Base-by-base conservation (phyloP, 331 rosid species). In the Acacia pycnantha region DNA sequence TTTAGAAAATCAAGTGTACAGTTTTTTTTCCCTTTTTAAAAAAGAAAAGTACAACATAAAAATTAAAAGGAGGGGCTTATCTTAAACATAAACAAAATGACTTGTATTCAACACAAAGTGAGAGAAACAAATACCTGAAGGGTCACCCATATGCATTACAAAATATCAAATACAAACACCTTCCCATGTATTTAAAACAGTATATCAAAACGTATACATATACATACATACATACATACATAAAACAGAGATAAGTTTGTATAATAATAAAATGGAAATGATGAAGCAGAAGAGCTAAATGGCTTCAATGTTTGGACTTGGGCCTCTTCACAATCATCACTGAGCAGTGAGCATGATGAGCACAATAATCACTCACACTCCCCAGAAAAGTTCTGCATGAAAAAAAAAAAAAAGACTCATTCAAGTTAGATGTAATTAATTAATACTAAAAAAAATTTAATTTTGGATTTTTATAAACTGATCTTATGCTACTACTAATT, bases 321-420 rank as follows among this genome's bases (percentile, higher is more conserved):
- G 89, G 84, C 88, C 26, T 85, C 86, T 88, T 91, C 8, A 89
- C 91, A 47, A 86, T 84, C 89, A 88, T 88, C 41, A 88, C 90
- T 3, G 88, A 77, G 77, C 93, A 85, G 6, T 65, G 79, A 37
- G 92, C 93, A 76, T 85, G 91, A n/a, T 82, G 91, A 59, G 91
- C 87, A 75, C 95, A 89, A 18, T 82, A 83, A 77, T 85, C 87
- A 40, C 96, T 87, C n/a, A 87, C 92, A 44, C 90, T 89, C 27
- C 92, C 89, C 3, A 88, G 53, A 67, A 85, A 80, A 11, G 83
- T 83, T 80, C 88, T 86, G 87, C 84, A 22, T 22, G 1, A 3
- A 35, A 56, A 56, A 22, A n/a, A 9, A 8, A 53, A 7, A 54
- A 54, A 6, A 54, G 10, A 22, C 15, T 58, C 31, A 22, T 3